Evolutionary conservation across 2,329 filamentous ascomycete genomes (phyloP), one percentile per base, ranked within the genome.

Genomic region (Coniochaeta ligniaria): DNA sequence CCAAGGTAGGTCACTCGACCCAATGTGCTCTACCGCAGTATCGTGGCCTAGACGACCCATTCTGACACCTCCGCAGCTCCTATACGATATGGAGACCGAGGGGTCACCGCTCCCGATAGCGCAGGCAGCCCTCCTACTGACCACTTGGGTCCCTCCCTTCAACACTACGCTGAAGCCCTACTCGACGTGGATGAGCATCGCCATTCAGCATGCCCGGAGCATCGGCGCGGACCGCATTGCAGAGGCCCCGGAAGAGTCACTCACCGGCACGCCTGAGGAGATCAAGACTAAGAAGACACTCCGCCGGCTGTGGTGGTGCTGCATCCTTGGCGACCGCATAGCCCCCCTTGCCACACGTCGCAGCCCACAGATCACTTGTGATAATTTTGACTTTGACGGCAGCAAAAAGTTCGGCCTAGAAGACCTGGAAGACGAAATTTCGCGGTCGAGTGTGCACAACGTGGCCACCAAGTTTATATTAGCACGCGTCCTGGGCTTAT

Each of bases 231-330:
- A 38, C 36, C 36, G 36, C 36, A 73, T 73, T n/a, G 75, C 76
- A 16, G 76, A 78, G 45, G 76, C 75, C 0, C 74, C 79, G 47
- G 74, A 76, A 31, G 78, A 78, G 58, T 67, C 72, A 0, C 68
- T 70, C 6, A 70, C 71, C 1, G 63, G 72, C 11, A 69, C 75
- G 56, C 64, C 70, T 11, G 71, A 73, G 63, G 74, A 75, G 62
- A 72, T 75, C 60, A 57, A 57, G 54, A 38, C n/a, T 6, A 20
- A 57, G 35, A 57, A 57, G 12, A 70, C 74, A 8, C 73, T 78
- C 35, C 83, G 82, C 67, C 72, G 80, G 1, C 68, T 83, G 9
- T 83, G 80, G 80, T 83, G 81, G 80, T 80, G 79, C 61, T 82
- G 80, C 60, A 72, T 83, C 41, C 72, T 83, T 4, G 77, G 81